phyloP scores from a whole-genome alignment of 805 yeast species.

The Monosporozyma unispora region DNA sequence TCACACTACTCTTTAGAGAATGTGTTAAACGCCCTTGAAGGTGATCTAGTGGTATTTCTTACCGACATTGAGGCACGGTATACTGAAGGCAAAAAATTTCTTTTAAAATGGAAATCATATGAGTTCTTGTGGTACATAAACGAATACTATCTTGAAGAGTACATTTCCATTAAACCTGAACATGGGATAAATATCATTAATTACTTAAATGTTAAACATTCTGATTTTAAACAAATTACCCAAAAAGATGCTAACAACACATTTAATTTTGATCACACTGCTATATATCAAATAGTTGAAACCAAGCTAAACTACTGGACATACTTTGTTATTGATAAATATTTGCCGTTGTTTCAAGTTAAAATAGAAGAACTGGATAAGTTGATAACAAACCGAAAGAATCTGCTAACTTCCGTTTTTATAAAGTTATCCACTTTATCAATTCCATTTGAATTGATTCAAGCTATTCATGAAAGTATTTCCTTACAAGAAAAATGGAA shows the following conservation, averaged over 20 bases:
- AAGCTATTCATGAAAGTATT: neutral
- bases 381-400: neutral
- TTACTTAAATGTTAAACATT: neutral
- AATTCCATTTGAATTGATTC: neutral
- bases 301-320: slow-evolving; percentile 56
- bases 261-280: slow-evolving; percentile 36
- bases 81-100: neutral
- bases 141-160: slow-evolving; percentile 4
- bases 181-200: slow-evolving; percentile 1
- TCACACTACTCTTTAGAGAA: neutral
- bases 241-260: neutral
- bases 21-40: neutral
- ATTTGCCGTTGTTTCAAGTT: neutral
- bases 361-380: neutral
- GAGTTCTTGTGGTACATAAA: slow-evolving; percentile 8
- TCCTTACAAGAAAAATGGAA: slow-evolving; percentile 17
- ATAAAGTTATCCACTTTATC: neutral
- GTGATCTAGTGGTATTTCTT: neutral
- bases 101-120: neutral
- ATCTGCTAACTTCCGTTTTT: neutral
- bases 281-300: slow-evolving; percentile 44
- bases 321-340: slow-evolving; percentile 30
- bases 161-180: slow-evolving; percentile 1
- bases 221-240: neutral
- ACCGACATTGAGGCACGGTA: neutral